A percentile compares a stretch with the other conserved stretches of the same genome.
phyloP scores from a whole-genome alignment of 129 eudicot genomes.

The Smallanthus sonchifolius region DNA sequence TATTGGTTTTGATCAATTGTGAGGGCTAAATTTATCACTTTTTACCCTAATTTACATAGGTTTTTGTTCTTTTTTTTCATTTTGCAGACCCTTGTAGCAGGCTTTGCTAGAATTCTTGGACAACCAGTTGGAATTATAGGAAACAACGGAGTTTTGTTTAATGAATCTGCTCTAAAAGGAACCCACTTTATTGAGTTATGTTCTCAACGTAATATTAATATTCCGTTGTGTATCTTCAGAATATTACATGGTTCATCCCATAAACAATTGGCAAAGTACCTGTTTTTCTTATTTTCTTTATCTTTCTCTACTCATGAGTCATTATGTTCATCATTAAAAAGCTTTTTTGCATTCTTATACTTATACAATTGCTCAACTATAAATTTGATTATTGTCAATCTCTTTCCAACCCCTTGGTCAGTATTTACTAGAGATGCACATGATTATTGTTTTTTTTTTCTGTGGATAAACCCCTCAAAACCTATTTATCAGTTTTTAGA shows the following conservation, averaged over 20 bases:
- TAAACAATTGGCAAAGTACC: conserved; percentile 1
- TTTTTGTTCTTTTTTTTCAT: background rate
- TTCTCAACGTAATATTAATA: conserved; percentile 83
- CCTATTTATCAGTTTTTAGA: background rate
- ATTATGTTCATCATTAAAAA: background rate
- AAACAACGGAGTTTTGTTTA: conserved; percentile 78
- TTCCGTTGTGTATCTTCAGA: conserved; percentile 91
- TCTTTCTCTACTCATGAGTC: background rate
- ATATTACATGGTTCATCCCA: conserved; percentile 98
- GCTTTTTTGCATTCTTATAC: conserved; percentile 8
- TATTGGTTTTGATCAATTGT: too few relatives aligned
- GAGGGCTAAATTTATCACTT: conserved; percentile 44
- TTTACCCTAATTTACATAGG: conserved; percentile 16
- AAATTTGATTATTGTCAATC: too few relatives aligned
- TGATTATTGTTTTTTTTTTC: background rate
- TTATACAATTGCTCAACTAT: background rate
- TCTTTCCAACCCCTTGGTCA: too few relatives aligned
- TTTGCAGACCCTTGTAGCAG: conserved; percentile 93
- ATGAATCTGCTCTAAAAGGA: conserved; percentile 94
- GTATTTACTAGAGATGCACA: background rate
- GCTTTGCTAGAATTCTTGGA: conserved; percentile 83
- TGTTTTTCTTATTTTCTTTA: background rate
- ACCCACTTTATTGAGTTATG: conserved; percentile 91
- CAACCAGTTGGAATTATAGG: conserved; percentile 95
- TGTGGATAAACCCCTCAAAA: background rate